Evolutionary conservation across 441 rosid genomes (phyloP).

Genomic region (Pelargonium fulgidum): DNA sequence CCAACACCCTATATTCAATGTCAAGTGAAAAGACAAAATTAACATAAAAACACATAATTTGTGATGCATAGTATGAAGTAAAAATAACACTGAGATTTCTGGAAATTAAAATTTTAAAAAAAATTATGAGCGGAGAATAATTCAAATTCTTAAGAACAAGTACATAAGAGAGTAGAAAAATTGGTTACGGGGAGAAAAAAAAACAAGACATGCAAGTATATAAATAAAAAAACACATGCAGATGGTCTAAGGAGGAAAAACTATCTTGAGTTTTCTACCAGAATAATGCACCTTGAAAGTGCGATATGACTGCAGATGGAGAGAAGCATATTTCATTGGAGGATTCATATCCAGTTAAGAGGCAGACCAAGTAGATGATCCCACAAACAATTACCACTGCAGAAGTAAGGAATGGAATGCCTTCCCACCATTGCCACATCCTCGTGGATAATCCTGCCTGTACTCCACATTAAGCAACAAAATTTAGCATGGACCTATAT

Average conservation of each 20-base stretch:
- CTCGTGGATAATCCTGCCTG: constrained; percentile 79
- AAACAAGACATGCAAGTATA: background rate
- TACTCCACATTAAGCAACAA: background rate
- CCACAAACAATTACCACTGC: constrained; percentile 65
- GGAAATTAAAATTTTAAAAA: no score
- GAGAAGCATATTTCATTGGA: constrained; percentile 76
- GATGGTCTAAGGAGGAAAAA: no score
- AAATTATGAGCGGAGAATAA: background rate
- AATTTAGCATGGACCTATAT: background rate
- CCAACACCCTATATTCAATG: no score
- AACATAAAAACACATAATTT: no score
- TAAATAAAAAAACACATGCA: background rate
- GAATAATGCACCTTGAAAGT: constrained; percentile 59
- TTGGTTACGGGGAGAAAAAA: background rate
- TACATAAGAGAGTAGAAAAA: background rate
- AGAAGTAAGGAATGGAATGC: constrained; percentile 79
- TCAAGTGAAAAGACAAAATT: no score
- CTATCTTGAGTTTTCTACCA: background rate
- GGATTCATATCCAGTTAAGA: constrained; percentile 79
- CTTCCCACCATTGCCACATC: constrained; percentile 78
- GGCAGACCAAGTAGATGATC: constrained; percentile 58
- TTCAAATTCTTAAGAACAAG: background rate
- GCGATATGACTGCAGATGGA: constrained; percentile 62
- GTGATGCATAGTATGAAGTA: no score
- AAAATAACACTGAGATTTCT: no score